These are phyloP conservation scores for Aspergillus cejpii DNA, from an alignment of 2,329 filamentous ascomycete genomes.

Conservation along the genomic window DNA sequence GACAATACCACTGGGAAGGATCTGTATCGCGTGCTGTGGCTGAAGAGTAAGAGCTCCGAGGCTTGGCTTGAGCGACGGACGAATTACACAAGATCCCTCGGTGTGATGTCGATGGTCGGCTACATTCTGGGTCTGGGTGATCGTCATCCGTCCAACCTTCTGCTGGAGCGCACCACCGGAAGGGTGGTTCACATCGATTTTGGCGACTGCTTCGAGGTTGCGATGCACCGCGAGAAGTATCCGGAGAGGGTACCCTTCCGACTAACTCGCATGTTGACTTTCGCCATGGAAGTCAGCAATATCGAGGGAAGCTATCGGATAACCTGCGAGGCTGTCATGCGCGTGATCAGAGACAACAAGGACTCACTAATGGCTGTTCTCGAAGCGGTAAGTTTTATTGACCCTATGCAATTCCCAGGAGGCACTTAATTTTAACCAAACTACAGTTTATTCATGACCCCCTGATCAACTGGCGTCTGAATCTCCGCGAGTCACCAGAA, in stretches of 20 bases:
- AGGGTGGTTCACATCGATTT: conserved; percentile 99
- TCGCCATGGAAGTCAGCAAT: conserved; percentile 99
- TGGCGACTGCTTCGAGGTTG: conserved; percentile 97
- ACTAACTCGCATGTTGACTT: conserved; percentile 96
- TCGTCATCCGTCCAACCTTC: conserved; percentile 93
- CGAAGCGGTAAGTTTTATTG: conserved; percentile 69
- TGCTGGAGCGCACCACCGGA: conserved; percentile 91
- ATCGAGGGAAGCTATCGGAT: conserved; percentile 98
- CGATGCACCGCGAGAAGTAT: conserved; percentile 99
- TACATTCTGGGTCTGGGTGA: conserved; percentile 97
- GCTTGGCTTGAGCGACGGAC: conserved; percentile 95
- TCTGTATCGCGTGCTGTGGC: conserved; percentile 93
- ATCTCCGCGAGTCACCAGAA: conserved; percentile 54
- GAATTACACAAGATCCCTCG: conserved; percentile 96
- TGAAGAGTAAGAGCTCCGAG: conserved; percentile 97
- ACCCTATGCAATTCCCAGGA: background rate
- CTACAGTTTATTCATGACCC: conserved; percentile 94
- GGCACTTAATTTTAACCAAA: background rate
- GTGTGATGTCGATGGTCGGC: conserved; percentile 99
- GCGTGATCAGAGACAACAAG: conserved; percentile 91
- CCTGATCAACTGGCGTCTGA: conserved; percentile 92
- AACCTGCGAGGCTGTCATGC: conserved; percentile 97
- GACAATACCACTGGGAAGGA: conserved; percentile 99
- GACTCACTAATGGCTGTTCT: conserved; percentile 97
- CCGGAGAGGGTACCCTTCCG: conserved; percentile 97